phyloP scores from a whole-genome alignment of 441 rosid genomes.

The Erodium texanum region DNA sequence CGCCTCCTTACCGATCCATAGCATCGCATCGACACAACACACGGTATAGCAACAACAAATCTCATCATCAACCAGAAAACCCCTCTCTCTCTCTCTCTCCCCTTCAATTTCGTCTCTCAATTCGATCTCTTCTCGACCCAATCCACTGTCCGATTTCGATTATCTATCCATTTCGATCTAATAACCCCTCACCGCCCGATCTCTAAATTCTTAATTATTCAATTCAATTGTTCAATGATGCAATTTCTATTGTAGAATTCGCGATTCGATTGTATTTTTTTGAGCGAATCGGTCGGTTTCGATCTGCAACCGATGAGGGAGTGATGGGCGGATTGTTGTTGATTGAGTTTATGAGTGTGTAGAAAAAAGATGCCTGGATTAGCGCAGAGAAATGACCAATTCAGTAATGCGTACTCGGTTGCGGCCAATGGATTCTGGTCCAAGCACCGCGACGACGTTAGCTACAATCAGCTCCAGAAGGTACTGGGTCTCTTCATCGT shows the following conservation, averaged over 20 bases:
- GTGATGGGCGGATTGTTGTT: neutral
- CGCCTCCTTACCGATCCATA: too few species aligned
- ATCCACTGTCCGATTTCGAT: neutral
- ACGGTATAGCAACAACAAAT: too few species aligned
- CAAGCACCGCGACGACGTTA: constrained; percentile 55
- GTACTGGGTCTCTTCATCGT: constrained; percentile 25
- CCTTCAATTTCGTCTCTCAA: neutral
- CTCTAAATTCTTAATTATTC: neutral
- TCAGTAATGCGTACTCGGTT: constrained; percentile 32
- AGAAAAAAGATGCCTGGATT: constrained; percentile 60
- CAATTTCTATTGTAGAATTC: neutral
- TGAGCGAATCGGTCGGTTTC: neutral
- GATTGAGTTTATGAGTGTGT: constrained; percentile 16
- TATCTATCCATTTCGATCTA: neutral
- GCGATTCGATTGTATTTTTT: neutral
- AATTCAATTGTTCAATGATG: neutral
- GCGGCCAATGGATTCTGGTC: constrained; percentile 73
- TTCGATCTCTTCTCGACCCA: neutral
- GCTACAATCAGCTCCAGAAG: constrained; percentile 81
- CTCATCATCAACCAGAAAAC: too few species aligned
- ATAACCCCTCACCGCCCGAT: neutral
- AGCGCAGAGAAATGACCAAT: constrained; percentile 60
- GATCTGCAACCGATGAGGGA: neutral
- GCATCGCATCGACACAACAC: too few species aligned
- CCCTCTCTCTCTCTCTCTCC: too few species aligned